These are phyloP conservation scores for Lepidium didymum DNA, from an alignment of 345 rosid genomes.

Conservation along the genomic window DNA sequence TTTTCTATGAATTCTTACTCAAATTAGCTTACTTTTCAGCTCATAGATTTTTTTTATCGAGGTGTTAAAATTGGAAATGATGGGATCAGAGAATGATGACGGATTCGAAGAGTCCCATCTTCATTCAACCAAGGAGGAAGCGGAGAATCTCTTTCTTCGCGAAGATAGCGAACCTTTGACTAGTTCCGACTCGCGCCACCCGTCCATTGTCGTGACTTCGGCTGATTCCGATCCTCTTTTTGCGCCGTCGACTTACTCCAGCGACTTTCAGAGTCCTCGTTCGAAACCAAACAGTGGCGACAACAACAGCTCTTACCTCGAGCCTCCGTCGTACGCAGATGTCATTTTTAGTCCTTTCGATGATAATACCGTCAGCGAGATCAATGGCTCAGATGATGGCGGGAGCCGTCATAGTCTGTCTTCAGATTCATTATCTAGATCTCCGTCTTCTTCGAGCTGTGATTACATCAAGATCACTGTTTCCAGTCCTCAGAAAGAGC, in stretches of 20 bases:
- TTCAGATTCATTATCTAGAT: constrained; percentile 39
- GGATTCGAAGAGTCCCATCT: constrained; percentile 36
- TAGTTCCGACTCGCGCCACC: constrained; percentile 42
- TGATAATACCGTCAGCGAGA: constrained; percentile 41
- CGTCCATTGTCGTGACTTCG: constrained; percentile 37
- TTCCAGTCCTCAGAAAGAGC: constrained; percentile 82
- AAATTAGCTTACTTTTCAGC: neutral
- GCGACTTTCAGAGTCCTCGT: constrained; percentile 11
- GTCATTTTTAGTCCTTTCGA: constrained; percentile 80
- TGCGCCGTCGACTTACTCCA: constrained; percentile 11
- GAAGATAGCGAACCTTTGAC: constrained; percentile 24
- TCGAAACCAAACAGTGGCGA: constrained; percentile 26
- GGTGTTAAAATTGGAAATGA: constrained; percentile 36
- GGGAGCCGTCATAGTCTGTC: constrained; percentile 35
- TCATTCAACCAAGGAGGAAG: constrained; percentile 49
- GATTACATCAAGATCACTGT: constrained; percentile 74
- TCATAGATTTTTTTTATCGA: neutral
- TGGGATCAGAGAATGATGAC: constrained; percentile 67
- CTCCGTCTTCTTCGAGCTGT: constrained; percentile 48
- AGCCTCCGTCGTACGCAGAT: constrained; percentile 87
- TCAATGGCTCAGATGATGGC: constrained; percentile 49
- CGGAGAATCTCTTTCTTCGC: constrained; percentile 62
- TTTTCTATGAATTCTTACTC: neutral
- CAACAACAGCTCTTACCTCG: constrained; percentile 50
- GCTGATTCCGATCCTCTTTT: constrained; percentile 80